Conservation (phyloP, 2,329 filamentous ascomycete genomes). For the Cryphonectria parasitica region DNA sequence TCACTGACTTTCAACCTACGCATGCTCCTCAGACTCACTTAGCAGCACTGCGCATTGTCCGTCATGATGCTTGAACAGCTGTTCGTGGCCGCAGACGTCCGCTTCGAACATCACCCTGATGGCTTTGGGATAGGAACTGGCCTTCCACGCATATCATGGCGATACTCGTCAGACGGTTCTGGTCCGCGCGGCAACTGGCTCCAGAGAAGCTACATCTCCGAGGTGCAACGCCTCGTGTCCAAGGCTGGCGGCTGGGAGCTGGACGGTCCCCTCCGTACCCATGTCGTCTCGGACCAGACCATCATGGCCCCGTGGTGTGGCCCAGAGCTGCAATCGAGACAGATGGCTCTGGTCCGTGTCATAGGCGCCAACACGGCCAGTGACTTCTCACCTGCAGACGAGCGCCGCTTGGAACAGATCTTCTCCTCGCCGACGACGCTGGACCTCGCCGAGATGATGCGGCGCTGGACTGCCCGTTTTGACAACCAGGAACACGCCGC, state of each 20-base stretch:
- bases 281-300: constrained; percentile 17
- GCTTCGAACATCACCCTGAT: constrained; percentile 28
- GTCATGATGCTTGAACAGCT: constrained; percentile 14
- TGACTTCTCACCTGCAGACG: neutral
- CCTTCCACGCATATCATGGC: constrained; percentile 27
- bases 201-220: constrained; percentile 25
- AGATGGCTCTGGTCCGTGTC: constrained; percentile 20
- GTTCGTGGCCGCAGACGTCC: constrained; percentile 11
- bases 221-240: constrained; percentile 10
- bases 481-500: neutral
- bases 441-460: neutral
- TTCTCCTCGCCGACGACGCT: neutral
- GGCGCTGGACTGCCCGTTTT: neutral
- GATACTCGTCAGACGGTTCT: constrained; percentile 7
- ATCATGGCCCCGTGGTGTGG: constrained; percentile 21
- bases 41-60: neutral
- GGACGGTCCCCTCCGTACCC: neutral
- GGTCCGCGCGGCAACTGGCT: constrained; percentile 14
- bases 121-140: constrained; percentile 26
- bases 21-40: neutral
- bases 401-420: neutral
- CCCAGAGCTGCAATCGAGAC: constrained; percentile 17
- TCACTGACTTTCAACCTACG: neutral
- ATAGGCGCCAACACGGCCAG: constrained; percentile 10
- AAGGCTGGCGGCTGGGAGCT: neutral